These are phyloP conservation scores for Apostasia shenzhenica DNA, from an alignment of 106 monocot genomes.

Conservation along the genomic window DNA sequence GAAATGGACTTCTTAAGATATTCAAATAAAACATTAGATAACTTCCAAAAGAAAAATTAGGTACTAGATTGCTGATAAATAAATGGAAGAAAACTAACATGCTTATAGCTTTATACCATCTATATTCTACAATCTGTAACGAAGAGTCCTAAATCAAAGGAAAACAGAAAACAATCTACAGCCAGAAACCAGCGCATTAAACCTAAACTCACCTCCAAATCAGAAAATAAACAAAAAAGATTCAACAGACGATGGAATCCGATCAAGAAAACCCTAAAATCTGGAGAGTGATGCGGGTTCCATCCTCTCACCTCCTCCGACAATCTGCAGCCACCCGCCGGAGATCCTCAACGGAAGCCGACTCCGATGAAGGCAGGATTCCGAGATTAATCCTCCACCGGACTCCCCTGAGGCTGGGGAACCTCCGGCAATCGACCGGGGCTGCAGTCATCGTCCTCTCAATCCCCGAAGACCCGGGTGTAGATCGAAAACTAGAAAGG, in stretches of 20 bases:
- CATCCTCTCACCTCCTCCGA: conserved; percentile 50
- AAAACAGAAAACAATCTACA: no score
- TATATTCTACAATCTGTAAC: no score
- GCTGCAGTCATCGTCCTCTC: conserved; percentile 4
- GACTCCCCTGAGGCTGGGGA: conserved; percentile 57
- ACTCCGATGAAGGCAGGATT: conserved; percentile 51
- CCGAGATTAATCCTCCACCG: conserved; percentile 78
- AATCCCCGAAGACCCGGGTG: conserved; percentile 6
- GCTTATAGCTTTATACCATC: no score
- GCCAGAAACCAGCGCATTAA: no score
- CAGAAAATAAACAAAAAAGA: background rate
- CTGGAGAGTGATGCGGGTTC: no score
- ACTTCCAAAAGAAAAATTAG: no score
- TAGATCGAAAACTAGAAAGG: background rate
- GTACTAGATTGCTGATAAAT: no score
- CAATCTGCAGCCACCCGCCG: conserved; percentile 76
- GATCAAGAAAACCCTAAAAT: background rate
- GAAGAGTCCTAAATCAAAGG: no score
- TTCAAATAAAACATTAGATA: background rate
- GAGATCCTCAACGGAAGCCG: conserved; percentile 62
- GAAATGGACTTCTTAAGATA: background rate
- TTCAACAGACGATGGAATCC: background rate
- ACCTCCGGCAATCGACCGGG: conserved; percentile 19
- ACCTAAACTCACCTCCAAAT: background rate
- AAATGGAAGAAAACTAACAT: no score